Percentiles rank a stretch among this genome's conserved stretches.
Evolutionary conservation across 2,329 filamentous ascomycete species (phyloP).

Genomic region (Clonostachys solani): DNA sequence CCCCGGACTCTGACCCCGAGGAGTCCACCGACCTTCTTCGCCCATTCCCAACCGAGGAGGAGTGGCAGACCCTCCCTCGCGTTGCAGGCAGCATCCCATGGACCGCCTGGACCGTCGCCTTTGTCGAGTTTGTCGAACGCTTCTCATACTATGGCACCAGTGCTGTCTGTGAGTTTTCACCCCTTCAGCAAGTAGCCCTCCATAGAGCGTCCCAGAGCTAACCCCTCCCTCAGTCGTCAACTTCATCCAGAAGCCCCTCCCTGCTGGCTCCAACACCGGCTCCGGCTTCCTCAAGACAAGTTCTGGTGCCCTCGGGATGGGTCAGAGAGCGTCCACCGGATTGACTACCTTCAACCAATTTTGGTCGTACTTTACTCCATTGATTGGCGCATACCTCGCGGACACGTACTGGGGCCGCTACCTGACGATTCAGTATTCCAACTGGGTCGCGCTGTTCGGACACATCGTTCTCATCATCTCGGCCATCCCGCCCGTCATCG

Average conservation of each 20-base stretch:
- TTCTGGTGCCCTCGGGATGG: constrained; percentile 54
- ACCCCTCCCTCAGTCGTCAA: constrained; percentile 38
- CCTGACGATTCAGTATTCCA: constrained; percentile 67
- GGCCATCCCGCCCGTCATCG: constrained; percentile 59
- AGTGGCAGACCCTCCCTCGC: constrained; percentile 53
- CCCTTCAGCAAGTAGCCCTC: no score
- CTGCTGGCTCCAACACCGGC: constrained; percentile 48
- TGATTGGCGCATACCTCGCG: constrained; percentile 46
- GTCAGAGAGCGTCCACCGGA: constrained; percentile 47
- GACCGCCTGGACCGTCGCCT: constrained; percentile 64
- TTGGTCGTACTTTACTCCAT: no score
- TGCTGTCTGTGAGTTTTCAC: constrained; percentile 42
- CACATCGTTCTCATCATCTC: constrained; percentile 63
- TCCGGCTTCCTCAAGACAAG: constrained; percentile 26
- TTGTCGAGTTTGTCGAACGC: constrained; percentile 72
- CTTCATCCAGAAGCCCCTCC: constrained; percentile 54
- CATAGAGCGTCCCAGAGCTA: no score
- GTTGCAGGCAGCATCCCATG: constrained; percentile 62
- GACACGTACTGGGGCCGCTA: constrained; percentile 72
- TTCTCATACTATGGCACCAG: constrained; percentile 75
- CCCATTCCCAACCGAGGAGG: constrained; percentile 52
- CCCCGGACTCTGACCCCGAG: no score
- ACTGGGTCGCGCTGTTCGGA: constrained; percentile 59
- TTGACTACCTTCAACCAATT: constrained; percentile 45
- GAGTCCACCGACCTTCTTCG: no score